Evolutionary conservation across 495 filamentous ascomycete genomes (phyloP).

Genomic region (Penicillium robsamsonii): DNA sequence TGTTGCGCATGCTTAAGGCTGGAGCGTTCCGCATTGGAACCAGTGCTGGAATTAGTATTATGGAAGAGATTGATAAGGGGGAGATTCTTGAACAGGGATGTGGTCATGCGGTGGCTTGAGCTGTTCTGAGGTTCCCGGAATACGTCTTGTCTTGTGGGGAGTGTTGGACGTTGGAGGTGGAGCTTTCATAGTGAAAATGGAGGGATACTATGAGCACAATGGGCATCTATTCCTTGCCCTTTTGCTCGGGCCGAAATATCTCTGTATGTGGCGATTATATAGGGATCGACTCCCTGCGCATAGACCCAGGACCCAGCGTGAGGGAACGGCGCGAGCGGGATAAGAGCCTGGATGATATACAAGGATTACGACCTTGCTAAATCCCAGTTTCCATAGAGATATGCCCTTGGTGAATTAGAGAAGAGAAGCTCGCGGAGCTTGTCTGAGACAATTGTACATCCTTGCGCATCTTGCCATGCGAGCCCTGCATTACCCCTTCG

Average conservation of each 20-base stretch:
- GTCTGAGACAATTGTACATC: conserved; percentile 4
- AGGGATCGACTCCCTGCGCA: background rate
- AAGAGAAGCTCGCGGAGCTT: background rate
- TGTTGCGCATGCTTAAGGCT: conserved; percentile 57
- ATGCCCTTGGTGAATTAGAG: background rate
- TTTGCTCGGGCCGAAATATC: background rate
- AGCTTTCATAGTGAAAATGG: background rate
- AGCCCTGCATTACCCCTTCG: conserved; percentile 9
- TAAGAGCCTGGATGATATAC: background rate
- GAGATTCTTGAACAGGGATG: conserved; percentile 23
- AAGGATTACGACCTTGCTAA: conserved; percentile 1
- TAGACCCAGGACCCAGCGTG: background rate
- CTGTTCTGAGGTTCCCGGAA: background rate
- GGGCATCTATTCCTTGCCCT: background rate
- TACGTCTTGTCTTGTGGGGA: background rate
- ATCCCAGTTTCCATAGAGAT: background rate
- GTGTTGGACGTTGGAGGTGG: background rate
- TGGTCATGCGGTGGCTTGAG: conserved; percentile 20
- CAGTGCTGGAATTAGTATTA: conserved; percentile 57
- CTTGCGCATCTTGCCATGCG: background rate
- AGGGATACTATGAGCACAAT: background rate
- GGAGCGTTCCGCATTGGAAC: conserved; percentile 66
- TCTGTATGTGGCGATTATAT: background rate
- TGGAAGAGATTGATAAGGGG: conserved; percentile 45
- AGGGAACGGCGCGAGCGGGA: background rate